phyloP scores from a whole-genome alignment of 176 grass and related monocot species.

The Hordeum vulgare region MorexV3_pseudomolecules_assembly NC_058520.1:130847930-130848429 shows the following conservation, averaged over 20 bases:
- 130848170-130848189: neutral
- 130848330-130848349: no score
- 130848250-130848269: conserved; percentile 34
- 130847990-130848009: no score
- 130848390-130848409: neutral
- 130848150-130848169: neutral
- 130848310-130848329: conserved; percentile 53
- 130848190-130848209: neutral
- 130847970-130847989: conserved; percentile 40
- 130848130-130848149: neutral
- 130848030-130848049: neutral
- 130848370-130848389: neutral
- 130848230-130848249: conserved; percentile 98
- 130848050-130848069: neutral
- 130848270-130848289: conserved; percentile 93
- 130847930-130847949: conserved; percentile 95
- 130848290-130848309: conserved; percentile 89
- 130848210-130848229: conserved; percentile 78
- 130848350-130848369: neutral
- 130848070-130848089: neutral
- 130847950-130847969: conserved; percentile 99
- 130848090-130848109: conserved; percentile 93
- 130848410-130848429: neutral
- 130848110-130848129: conserved; percentile 79
- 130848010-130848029: no score